Base-by-base conservation (phyloP, 1,284 basidiomycete genomes). In the Ustilago trichophora region DNA sequence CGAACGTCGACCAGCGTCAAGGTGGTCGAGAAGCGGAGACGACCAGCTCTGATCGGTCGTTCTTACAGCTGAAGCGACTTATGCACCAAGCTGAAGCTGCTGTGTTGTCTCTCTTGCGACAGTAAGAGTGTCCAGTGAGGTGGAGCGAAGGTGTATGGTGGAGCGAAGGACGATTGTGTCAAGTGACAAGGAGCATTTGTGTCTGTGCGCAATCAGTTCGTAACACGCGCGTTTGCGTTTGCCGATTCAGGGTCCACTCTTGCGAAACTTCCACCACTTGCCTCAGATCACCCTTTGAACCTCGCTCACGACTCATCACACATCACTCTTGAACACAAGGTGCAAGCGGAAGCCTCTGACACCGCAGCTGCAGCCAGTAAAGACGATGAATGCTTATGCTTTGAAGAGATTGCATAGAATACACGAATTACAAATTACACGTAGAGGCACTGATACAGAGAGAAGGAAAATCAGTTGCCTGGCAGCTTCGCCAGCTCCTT, bases 181-280 rank as follows among this genome's bases (percentile, higher is more conserved):
- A 25, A 31, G 45, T 48, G 45, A 18, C n/a, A n/a, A 18, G 29
- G 25, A 25, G 37, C 10, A 32, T 16, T 32, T 12, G 47, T n/a
- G 49, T 51, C 49, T 51, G 49, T 51, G 49, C 49, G 47, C 45
- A n/a, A n/a, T n/a, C n/a, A n/a, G n/a, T n/a, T 29, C 34, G 34
- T 4, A 22, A 35, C 27, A 32, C 31, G 25, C 48, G 48, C 40
- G 48, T 50, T 35, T n/a, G n/a, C n/a, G n/a, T n/a, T n/a, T n/a
- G n/a, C 9, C 12, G 25, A 26, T 32, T 50, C 49, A 51, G 49
- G 49, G 49, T 51, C 49, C 49, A 51, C 19, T 16, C 33, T 26
- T 27, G 11, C 16, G 36, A 37, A n/a, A 37, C 34, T 6, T 21
- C 7, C 29, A n/a, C 27, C 10, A n/a, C 22, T 16, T 25, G 19